Evolutionary conservation across 2,329 filamentous ascomycete species (phyloP).

Genomic region (Coniella vitis): DNA sequence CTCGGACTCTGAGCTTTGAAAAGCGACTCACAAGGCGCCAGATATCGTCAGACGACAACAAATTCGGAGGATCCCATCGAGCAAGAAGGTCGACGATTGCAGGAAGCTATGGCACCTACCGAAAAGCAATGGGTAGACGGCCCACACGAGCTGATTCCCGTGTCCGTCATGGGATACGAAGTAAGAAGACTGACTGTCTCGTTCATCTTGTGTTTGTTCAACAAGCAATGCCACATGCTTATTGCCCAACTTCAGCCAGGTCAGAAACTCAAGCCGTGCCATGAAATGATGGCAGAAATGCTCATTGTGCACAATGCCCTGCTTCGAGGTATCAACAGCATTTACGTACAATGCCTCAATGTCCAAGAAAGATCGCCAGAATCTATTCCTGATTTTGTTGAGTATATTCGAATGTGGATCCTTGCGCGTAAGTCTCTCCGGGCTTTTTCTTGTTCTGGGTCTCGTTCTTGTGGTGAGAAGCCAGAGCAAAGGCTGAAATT

Average conservation of each 20-base stretch:
- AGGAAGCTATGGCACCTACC: not conserved
- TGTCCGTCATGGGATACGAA: conserved; percentile 20
- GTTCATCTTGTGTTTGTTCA: not conserved
- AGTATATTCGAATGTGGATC: conserved; percentile 22
- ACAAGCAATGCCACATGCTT: not conserved
- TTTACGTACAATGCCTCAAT: conserved; percentile 22
- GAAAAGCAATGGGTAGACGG: conserved; percentile 27
- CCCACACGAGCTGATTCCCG: conserved; percentile 26
- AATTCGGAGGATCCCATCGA: too few species aligned
- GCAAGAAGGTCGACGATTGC: too few species aligned
- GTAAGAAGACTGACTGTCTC: conserved; percentile 10
- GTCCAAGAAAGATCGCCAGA: conserved; percentile 17
- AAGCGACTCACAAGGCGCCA: too few species aligned
- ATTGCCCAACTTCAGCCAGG: conserved; percentile 12
- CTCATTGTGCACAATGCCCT: conserved; percentile 26
- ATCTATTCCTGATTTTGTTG: conserved; percentile 24
- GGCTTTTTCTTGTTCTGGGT: not conserved
- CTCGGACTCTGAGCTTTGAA: too few species aligned
- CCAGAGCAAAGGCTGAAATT: not conserved
- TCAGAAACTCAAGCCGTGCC: conserved; percentile 18
- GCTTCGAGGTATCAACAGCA: conserved; percentile 24
- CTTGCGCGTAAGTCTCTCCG: not conserved
- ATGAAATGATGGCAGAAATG: conserved; percentile 25
- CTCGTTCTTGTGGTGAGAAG: not conserved
- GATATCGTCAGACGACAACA: too few species aligned